Evolutionary conservation across 306 rosid genomes (phyloP), one percentile per base, ranked within the genome.

Genomic region (Rosa multiflora): DNA sequence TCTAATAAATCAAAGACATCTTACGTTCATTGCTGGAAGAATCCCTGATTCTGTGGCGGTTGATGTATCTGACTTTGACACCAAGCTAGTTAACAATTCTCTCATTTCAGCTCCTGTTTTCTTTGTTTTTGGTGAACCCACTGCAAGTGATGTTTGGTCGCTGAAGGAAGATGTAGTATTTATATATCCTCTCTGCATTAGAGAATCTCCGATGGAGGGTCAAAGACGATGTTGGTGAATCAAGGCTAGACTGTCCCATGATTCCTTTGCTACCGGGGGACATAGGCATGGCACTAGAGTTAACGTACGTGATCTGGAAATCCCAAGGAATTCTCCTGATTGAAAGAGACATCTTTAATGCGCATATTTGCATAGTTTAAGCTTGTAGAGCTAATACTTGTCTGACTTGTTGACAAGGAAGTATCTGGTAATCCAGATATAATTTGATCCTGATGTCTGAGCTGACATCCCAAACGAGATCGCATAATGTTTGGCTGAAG

Each of bases 111-210:
- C 92, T 79, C 98, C 99, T 13, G 90, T 85, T 86, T 96, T 96
- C 91, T 96, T 96, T 78, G 89, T 79, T 90, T 93, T 96, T 12
- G 97, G 99, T 21, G 98, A 96, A 49, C 94, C 94, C 63, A 49
- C 88, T 58, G 92, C 80, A 51, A 83, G 89, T 29, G 94, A 85
- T 53, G 87, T 83, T 59, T 94, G 92, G 67, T 90, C 97, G n/a
- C 81, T 78, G 63, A 91, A 88, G 76, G 96, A 76, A 75, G 97
- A 85, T 26, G 96, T 78, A 72, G 96, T 85, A 84, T 97, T 89
- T 81, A 93, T 89, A n/a, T n/a, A n/a, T n/a, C 87, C 99, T 96
- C 86, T 96, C 98, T 0, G 96, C 97, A 23, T 96, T 90, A 77
- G 99, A 92, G 86, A 87, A 88, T 86, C 92, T 89, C 67, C 96